Percentiles rank a stretch among this genome's conserved stretches.
Evolutionary conservation across 2,329 filamentous ascomycete species (phyloP).

Genomic region (Pochonia chlamydosporia): DNA sequence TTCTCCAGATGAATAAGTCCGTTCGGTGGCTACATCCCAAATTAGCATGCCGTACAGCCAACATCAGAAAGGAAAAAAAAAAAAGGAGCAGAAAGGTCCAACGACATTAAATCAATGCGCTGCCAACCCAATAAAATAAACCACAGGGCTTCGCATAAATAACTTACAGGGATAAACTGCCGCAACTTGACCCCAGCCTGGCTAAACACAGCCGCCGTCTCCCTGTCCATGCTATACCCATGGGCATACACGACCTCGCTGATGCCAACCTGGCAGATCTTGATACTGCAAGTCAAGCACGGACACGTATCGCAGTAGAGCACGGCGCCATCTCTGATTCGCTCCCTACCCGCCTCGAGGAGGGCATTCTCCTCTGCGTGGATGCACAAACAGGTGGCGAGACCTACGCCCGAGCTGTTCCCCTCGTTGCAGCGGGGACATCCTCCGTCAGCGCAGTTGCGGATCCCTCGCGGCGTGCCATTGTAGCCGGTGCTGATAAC

Average conservation of each 20-base stretch:
- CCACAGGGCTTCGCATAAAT: conserved; percentile 4
- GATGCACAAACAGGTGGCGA: conserved; percentile 90
- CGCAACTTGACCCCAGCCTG: conserved; percentile 79
- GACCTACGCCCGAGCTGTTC: conserved; percentile 60
- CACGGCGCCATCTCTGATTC: conserved; percentile 74
- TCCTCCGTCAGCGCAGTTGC: conserved; percentile 89
- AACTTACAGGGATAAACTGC: conserved; percentile 80
- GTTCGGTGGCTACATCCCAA: conserved; percentile 48
- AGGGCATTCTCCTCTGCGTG: conserved; percentile 98
- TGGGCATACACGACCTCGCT: conserved; percentile 92
- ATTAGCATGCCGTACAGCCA: conserved; percentile 14
- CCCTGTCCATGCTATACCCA: conserved; percentile 88
- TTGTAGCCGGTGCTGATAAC: conserved; percentile 97
- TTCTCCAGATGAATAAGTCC: conserved; percentile 58
- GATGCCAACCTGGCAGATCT: conserved; percentile 95
- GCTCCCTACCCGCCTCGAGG: conserved; percentile 85
- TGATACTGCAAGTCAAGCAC: conserved; percentile 95
- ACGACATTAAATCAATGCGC: neutral
- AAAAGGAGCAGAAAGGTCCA: neutral
- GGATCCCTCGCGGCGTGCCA: conserved; percentile 83
- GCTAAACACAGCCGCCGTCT: conserved; percentile 74
- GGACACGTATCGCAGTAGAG: conserved; percentile 96
- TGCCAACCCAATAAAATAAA: neutral
- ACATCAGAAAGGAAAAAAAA: neutral
- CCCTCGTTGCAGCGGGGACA: conserved; percentile 82